Evolutionary conservation across 2,329 filamentous ascomycete species (phyloP), one percentile per base, ranked within the genome.

Genomic region (Penicillium sp.): DNA sequence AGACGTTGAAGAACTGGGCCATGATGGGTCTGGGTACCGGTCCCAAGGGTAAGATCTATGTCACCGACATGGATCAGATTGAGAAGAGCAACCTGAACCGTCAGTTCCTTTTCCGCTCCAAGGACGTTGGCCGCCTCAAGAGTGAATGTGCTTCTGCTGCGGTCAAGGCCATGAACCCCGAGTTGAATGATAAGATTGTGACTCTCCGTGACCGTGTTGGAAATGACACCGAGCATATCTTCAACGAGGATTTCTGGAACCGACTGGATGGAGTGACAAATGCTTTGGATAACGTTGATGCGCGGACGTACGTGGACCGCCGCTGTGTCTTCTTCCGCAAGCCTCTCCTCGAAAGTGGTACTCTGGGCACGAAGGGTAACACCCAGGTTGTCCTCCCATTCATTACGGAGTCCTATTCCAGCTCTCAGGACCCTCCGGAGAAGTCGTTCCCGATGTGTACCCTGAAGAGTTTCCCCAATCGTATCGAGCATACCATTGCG

Each of bases 361-460:
- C 93, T 31, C 82, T 98, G n/a, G 93, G 93, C 44, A 97, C 95
- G 50, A 98, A 98, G 79, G 93, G 93, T 65, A 98, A 98, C 75
- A 95, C 90, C 6, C 93, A 98, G 67, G 93, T 98, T 52, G 84
- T 98, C 42, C 80, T 98, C 49, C 95, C 93, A 9, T 81, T 83
- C 61, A 75, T 96, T 56, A 97, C 93, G 0, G 95, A 98, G 72
- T 97, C 93, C 1, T 98, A 98, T 76, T 96, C 93, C 0, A 89
- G 86, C 64, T 97, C 93, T 18, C 92, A 96, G 69, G 95, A 98
- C 69, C 93, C 93, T 1, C 93, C 93, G 0, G 95, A 98, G 78
- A 90, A 96, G 75, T 95, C 93, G 1, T 97, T 98, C 80, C 93
- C 93, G 0, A 97, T 97, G 91, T 98, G 93, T 72, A 97, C 93